Base-by-base conservation (phyloP, 176 grass and related monocot species). In the Eragrostis nindensis region DNA sequence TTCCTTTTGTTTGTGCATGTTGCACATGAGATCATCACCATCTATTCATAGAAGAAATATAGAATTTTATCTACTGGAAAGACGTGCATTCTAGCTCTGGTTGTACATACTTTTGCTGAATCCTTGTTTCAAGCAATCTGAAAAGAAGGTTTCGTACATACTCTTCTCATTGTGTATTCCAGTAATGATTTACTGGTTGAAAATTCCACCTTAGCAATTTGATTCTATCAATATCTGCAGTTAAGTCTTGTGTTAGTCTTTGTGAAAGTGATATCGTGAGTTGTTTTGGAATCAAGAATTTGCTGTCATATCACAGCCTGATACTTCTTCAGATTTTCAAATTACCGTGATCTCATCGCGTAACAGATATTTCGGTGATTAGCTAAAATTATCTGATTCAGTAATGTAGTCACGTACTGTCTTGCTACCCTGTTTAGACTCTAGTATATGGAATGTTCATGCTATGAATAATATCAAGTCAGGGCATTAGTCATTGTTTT, bases 1-100 rank as follows among this genome's bases (percentile, higher is more conserved):
- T 66, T 45, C 7, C 17, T 10, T 13, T 26, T 80, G 68, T 49
- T 77, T 47, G 71, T 77, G 64, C 41, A 42, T 81, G 56, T 56
- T 77, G 78, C 65, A 77, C 57, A 72, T 85, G 77, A 81, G 46
- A 77, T 77, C 65, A 36, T 67, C 57, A 73, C 22, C 56, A 72
- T 82, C 72, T 48, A 71, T 71, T 85, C 47, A 59, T 70, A 76
- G 76, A 89, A 65, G 63, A 70, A 69, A 75, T 69, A 81, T 89
- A 89, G 77, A 68, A 46, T 40, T 88, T 68, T 83, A 29, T 74
- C 11, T 14, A 52, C 69, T 80, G 32, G 27, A 84, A 78, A 83
- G 60, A 66, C 66, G 40, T 15, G 61, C 36, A 30, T 30, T 79
- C 74, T 61, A 60, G 61, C 65, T 63, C 44, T 8, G 11, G 8